Evolutionary conservation across 352 stramenopile genomes (phyloP), one percentile per base, ranked within the genome.

Genomic region (Blastocystis sp.): DNA sequence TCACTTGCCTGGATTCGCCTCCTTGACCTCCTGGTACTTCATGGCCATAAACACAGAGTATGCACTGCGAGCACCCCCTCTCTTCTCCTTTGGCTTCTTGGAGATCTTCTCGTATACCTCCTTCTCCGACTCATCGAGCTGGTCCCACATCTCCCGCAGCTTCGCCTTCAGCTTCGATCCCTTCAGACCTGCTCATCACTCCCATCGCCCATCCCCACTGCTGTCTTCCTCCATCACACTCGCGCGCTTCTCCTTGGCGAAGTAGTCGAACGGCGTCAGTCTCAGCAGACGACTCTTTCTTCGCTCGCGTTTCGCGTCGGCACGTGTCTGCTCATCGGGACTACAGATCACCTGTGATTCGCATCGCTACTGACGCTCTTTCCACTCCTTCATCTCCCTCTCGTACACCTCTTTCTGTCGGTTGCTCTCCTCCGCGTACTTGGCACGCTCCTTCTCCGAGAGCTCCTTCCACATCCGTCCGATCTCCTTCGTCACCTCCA

Each of bases 381-480:
- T n/a, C 70, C 70, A 81, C 45, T 59, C 70, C 70, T 59, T n/a
- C 70, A 81, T 41, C 1, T 62, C 24, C 43, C 56, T 18, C 20
- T 54, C 70, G 54, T 81, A 81, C 43, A 63, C 8, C 45, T 81
- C 43, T 16, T 37, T 20, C 5, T 30, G 8, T 9, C 4, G n/a
- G 18, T 81, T 37, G 26, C n/a, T 47, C 47, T 66, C 7, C 47
- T 63, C 9, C 43, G 30, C 39, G 54, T 81, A 81, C 39, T 16
- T 62, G 39, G 7, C 43, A 30, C 56, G 30, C 6, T 81, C 70
- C 39, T 63, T 39, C 13, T 81, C 45, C 16, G 18, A 45, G 16
- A 81, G 54, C 54, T 63, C 45, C 70, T 81, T 63, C 70, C 70
- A 81, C 43, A 63, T 63, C 26, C 56, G 3, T 0, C 39, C 70